Conservation (phyloP, 257 asterid species). For the Solanum sejunctum region DNA sequence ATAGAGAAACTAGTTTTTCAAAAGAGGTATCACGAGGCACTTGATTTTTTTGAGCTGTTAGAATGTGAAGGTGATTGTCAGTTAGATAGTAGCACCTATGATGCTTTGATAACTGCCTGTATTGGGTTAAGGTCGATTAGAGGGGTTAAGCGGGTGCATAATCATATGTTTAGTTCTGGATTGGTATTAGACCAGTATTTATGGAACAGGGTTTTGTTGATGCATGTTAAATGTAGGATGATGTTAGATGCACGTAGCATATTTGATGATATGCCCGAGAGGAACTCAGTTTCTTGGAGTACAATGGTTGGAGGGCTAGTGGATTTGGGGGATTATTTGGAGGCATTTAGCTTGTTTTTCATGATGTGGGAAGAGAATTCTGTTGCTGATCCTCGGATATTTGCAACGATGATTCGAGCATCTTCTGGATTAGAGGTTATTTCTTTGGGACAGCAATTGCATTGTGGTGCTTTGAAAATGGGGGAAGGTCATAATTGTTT, state of each 20-base stretch:
- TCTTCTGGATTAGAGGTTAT: slow-evolving; percentile 57
- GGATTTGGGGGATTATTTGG: slow-evolving; percentile 45
- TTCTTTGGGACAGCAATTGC: slow-evolving; percentile 65
- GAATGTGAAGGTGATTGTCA: slow-evolving; percentile 23
- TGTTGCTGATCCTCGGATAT: slow-evolving; percentile 39
- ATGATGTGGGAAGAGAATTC: slow-evolving; percentile 41
- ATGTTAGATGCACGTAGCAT: slow-evolving; percentile 61
- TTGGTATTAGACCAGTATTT: slow-evolving; percentile 52
- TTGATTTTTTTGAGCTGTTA: slow-evolving; percentile 66
- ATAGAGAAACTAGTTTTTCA: slow-evolving; percentile 62
- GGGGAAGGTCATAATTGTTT: slow-evolving; percentile 33
- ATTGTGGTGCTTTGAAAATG: slow-evolving; percentile 53
- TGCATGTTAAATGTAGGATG: slow-evolving; percentile 82
- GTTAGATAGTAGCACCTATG: slow-evolving; percentile 39
- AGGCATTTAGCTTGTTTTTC: slow-evolving; percentile 50
- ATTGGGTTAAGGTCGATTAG: slow-evolving; percentile 57
- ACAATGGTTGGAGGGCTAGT: slow-evolving; percentile 61
- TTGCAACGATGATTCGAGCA: slow-evolving; percentile 52
- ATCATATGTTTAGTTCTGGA: slow-evolving; percentile 25
- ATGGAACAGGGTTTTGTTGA: slow-evolving; percentile 54
- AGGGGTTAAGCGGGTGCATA: slow-evolving; percentile 58
- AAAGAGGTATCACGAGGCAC: slow-evolving; percentile 52
- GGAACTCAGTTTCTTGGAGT: slow-evolving; percentile 61
- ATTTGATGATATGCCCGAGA: slow-evolving; percentile 60
- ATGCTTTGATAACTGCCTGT: slow-evolving; percentile 61